Percentiles rank a stretch among this genome's conserved stretches.
phyloP scores from a whole-genome alignment of 768 basidiomycete species.

The Collybiopsis luxurians region DNA sequence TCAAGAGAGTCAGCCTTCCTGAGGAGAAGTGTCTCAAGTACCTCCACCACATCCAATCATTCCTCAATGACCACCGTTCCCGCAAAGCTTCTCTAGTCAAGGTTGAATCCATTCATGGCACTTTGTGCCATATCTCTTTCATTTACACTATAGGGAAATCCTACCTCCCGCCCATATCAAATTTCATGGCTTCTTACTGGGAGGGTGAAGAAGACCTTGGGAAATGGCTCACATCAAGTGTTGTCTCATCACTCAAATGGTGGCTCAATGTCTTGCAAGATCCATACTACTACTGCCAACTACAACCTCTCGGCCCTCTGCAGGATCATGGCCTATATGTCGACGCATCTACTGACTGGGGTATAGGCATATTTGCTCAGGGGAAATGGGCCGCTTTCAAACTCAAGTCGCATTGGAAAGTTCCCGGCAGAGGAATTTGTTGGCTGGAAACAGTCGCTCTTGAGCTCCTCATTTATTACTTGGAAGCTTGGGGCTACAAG shows the following conservation, averaged over 20 bases:
- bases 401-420: constrained; percentile 6
- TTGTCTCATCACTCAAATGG: no score
- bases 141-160: constrained; percentile 23
- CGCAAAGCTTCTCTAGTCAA: background rate
- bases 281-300: no score
- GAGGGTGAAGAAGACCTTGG: background rate
- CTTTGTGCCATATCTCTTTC: constrained; percentile 30
- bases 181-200: constrained; percentile 22
- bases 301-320: no score
- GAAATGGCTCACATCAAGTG: constrained; percentile 13
- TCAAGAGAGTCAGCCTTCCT: constrained; percentile 24
- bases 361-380: constrained; percentile 12
- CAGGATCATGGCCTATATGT: no score
- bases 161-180: constrained; percentile 22
- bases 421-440: no score
- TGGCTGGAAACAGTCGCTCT: no score
- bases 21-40: constrained; percentile 27
- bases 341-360: constrained; percentile 26
- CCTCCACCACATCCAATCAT: constrained; percentile 16
- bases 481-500: no score
- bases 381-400: constrained; percentile 14
- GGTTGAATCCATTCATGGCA: constrained; percentile 22
- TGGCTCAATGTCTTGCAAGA: no score
- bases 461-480: no score
- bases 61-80: background rate